Evolutionary conservation across 164 flowering plant genomes (phyloP).

Genomic region (Magnolia sinica): DNA sequence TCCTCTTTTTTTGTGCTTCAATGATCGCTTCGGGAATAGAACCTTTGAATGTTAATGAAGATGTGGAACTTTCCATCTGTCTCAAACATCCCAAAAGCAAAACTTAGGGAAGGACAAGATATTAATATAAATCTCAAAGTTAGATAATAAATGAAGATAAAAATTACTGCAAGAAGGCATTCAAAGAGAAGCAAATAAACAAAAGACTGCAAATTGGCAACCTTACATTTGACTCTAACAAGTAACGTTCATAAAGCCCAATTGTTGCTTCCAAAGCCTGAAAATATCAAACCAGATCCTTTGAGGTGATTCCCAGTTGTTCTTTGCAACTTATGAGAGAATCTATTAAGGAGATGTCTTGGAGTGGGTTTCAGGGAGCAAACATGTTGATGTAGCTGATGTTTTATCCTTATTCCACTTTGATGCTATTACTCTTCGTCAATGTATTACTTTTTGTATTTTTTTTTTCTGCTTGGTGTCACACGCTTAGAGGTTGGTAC

Average conservation of each 20-base stretch:
- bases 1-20: constrained; percentile 64
- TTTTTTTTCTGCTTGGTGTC: too few species aligned
- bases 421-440: too few species aligned
- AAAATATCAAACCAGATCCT: too few species aligned
- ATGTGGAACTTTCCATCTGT: constrained; percentile 61
- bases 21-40: constrained; percentile 62
- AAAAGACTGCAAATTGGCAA: neutral
- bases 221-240: neutral
- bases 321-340: too few species aligned
- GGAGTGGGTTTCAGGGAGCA: too few species aligned
- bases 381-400: too few species aligned
- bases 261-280: too few species aligned
- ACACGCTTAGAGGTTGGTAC: too few species aligned
- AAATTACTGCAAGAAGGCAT: neutral
- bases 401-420: too few species aligned
- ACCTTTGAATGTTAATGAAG: constrained; percentile 54
- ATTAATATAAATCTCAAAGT: neutral
- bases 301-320: too few species aligned
- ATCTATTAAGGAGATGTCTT: too few species aligned
- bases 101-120: neutral
- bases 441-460: too few species aligned
- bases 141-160: neutral
- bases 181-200: neutral
- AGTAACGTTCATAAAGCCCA: neutral
- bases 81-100: neutral